phyloP scores from a whole-genome alignment of 2,329 filamentous ascomycete species.

The Blastomyces parvus region DNA sequence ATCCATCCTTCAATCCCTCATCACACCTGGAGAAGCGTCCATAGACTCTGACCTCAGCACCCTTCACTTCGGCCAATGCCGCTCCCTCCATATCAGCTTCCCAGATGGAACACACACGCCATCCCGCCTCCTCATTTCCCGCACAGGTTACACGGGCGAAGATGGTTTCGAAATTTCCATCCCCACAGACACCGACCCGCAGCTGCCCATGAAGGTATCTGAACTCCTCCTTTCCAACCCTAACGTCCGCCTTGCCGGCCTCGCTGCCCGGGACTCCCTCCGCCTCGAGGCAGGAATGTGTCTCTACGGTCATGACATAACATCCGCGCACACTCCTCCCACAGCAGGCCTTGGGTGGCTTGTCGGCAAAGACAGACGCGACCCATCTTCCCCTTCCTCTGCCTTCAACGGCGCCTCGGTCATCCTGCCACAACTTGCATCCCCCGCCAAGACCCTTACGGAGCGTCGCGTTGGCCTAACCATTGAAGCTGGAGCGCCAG shows the following conservation, averaged over 20 bases:
- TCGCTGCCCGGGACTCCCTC: constrained; percentile 84
- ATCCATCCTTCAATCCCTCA: constrained; percentile 55
- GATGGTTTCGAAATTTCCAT: constrained; percentile 97
- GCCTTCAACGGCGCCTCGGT: constrained; percentile 78
- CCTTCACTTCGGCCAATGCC: constrained; percentile 73
- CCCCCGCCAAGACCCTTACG: constrained; percentile 49
- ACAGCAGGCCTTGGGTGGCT: constrained; percentile 66
- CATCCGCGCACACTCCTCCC: constrained; percentile 64
- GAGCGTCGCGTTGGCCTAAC: constrained; percentile 71
- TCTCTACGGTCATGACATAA: constrained; percentile 96
- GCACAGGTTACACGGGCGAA: constrained; percentile 93
- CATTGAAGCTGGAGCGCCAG: constrained; percentile 70
- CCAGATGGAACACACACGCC: constrained; percentile 42
- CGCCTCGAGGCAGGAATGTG: constrained; percentile 97
- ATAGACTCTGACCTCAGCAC: constrained; percentile 49
- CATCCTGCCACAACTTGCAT: constrained; percentile 62
- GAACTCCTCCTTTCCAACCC: constrained; percentile 57
- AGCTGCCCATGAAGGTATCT: constrained; percentile 46
- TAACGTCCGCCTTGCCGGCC: constrained; percentile 69
- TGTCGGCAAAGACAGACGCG: constrained; percentile 66
- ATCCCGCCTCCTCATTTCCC: constrained; percentile 60
- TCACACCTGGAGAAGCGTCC: constrained; percentile 40
- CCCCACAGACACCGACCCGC: constrained; percentile 50
- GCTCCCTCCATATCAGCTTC: constrained; percentile 56
- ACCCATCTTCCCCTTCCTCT: constrained; percentile 39